phyloP scores from a whole-genome alignment of 2,329 filamentous ascomycete genomes.

The Teratosphaeria zuluensis region DNA sequence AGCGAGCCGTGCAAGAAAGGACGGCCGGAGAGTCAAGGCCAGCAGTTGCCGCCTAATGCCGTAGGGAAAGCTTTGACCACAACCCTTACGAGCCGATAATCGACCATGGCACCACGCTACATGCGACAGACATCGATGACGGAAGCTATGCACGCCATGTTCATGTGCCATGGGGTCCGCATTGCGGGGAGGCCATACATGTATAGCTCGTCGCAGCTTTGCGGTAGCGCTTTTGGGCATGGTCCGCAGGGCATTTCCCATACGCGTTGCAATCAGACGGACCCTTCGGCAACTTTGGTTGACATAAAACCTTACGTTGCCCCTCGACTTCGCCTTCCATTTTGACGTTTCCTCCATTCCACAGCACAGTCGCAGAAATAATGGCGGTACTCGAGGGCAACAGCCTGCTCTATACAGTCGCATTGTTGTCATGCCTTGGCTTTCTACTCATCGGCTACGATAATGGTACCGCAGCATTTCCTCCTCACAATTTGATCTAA shows the following conservation, averaged over 20 bases:
- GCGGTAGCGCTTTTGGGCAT: background rate
- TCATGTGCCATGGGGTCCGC: background rate
- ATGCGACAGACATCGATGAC: background rate
- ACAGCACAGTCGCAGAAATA: background rate
- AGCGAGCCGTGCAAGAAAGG: background rate
- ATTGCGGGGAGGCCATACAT: background rate
- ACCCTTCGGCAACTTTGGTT: background rate
- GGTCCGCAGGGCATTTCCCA: background rate
- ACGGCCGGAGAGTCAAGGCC: background rate
- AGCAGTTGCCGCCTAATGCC: background rate
- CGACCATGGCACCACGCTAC: background rate
- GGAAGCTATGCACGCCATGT: background rate
- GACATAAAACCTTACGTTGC: background rate
- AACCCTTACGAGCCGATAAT: background rate
- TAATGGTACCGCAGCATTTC: slow-evolving; percentile 34
- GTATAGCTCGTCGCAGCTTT: background rate
- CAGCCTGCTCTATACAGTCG: slow-evolving; percentile 34
- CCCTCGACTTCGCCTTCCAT: background rate
- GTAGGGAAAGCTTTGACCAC: background rate
- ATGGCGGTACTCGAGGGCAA: slow-evolving; percentile 24
- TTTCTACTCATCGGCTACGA: slow-evolving; percentile 42
- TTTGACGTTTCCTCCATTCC: background rate
- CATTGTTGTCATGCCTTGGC: slow-evolving; percentile 36
- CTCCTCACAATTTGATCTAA: background rate
- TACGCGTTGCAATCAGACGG: background rate